A percentile compares a stretch with the other conserved stretches of the same genome.
Evolutionary conservation across 495 filamentous ascomycete genomes (phyloP).

Genomic region (Hapsidospora chrysogenum): DNA sequence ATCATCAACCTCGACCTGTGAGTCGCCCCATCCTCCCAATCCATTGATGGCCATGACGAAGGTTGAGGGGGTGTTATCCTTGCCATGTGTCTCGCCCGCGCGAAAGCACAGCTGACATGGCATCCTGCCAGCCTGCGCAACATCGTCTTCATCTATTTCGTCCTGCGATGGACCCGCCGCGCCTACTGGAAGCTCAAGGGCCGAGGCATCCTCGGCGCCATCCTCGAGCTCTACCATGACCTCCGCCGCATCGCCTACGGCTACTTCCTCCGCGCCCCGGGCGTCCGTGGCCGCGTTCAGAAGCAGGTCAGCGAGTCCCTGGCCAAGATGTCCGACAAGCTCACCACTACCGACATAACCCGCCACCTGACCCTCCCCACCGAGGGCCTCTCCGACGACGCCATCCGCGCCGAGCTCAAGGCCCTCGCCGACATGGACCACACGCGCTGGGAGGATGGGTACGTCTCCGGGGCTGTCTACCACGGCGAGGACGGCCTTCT

Average conservation of each 20-base stretch:
- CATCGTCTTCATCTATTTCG: constrained; percentile 75
- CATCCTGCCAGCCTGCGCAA: constrained; percentile 58
- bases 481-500: constrained; percentile 77
- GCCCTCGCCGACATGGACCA: constrained; percentile 75
- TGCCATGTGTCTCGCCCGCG: too few relatives aligned
- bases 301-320: constrained; percentile 64
- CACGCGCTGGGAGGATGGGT: constrained; percentile 90
- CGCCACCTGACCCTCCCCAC: constrained; percentile 65
- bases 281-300: constrained; percentile 66
- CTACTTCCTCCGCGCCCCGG: constrained; percentile 69
- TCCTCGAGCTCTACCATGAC: constrained; percentile 52
- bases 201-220: constrained; percentile 67
- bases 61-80: background rate
- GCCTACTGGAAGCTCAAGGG: constrained; percentile 70
- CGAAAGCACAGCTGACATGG: too few relatives aligned
- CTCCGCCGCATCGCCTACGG: constrained; percentile 61
- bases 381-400: constrained; percentile 70
- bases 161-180: constrained; percentile 74
- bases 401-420: constrained; percentile 63
- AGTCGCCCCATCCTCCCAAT: constrained; percentile 16
- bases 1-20: constrained; percentile 70
- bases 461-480: constrained; percentile 90
- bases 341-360: constrained; percentile 58
- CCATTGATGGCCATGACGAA: background rate
- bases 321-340: constrained; percentile 59